Evolutionary conservation across 345 rosid species (phyloP), one percentile per base, ranked within the genome.

Genomic region (Zanthoxylum bungeanum): DNA sequence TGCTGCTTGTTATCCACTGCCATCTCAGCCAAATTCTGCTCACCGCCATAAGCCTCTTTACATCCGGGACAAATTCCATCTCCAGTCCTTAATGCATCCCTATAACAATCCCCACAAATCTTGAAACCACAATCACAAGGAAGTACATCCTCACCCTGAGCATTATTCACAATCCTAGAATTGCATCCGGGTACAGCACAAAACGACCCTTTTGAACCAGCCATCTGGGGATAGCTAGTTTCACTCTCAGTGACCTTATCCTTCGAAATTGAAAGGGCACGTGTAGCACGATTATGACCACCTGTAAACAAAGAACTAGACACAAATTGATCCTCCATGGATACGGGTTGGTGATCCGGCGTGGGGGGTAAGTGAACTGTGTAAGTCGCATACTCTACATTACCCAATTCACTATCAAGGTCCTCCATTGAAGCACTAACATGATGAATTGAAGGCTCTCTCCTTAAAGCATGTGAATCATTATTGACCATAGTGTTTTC

Each of bases 31-130:
- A 33, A 73, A 58, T 72, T 81, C 42, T 36, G 73, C 31, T 64
- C 77, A 63, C 55, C 77, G 60, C 59, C 72, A 37, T 84, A 86
- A 70, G 79, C 76, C 70, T 79, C 83, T 39, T 77, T 75, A 60
- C 90, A 88, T 27, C 88, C 86, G 1, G 89, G 90, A 60, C 90
- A 88, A 22, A 72, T 60, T 72, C 85, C 85, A 33, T 78, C 80
- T 7, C 79, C 80, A 28, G 53, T 47, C 47, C 53, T 70, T 24
- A 82, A 4, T 7, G 53, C 73, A 49, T 84, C 87, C 37, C 60
- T 67, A 27, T 81, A 83, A 68, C 87, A 86, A 61, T 81, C 85
- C 74, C 64, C 44, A 74, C 93, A 86, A 64, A 86, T 80, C 71
- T 75, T 78, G 75, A 78, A 81, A 63, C 81, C 80, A 58, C 85